Percentiles rank a stretch among this genome's conserved stretches.
phyloP scores from a whole-genome alignment of 2,329 filamentous ascomycete genomes.

The Sporothrix curviconia region DNA sequence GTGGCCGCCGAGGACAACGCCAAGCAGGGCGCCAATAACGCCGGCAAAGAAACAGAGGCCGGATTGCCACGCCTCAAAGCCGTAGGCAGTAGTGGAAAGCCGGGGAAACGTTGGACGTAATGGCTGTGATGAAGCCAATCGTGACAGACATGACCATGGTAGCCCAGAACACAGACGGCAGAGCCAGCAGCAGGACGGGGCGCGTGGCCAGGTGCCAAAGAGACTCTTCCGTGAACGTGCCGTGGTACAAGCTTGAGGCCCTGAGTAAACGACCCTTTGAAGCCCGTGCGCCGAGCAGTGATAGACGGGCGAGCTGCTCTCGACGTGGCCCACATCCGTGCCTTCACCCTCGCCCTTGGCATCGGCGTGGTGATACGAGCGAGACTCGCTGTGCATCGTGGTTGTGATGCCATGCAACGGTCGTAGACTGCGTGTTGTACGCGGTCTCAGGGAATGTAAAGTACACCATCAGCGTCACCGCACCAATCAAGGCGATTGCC shows the following conservation, averaged over 20 bases:
- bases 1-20: constrained; percentile 44
- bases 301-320: constrained; percentile 14
- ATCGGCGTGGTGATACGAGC: background rate
- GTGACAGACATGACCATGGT: constrained; percentile 48
- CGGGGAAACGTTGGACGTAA: constrained; percentile 45
- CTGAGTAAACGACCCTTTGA: background rate
- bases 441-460: constrained; percentile 52
- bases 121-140: constrained; percentile 46
- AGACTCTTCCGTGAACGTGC: constrained; percentile 39
- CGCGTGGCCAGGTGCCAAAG: constrained; percentile 42
- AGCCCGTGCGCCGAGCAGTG: background rate
- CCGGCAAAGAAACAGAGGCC: constrained; percentile 47
- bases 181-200: constrained; percentile 41
- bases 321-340: constrained; percentile 13
- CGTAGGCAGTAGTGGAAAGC: constrained; percentile 38
- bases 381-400: constrained; percentile 12
- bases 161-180: constrained; percentile 50
- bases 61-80: constrained; percentile 38
- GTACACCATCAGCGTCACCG: constrained; percentile 40
- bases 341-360: constrained; percentile 6
- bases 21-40: constrained; percentile 41
- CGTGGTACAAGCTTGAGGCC: constrained; percentile 35
- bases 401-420: constrained; percentile 19
- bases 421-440: constrained; percentile 33
- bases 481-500: constrained; percentile 42